Percentiles rank a stretch among this genome's conserved stretches.
phyloP scores from a whole-genome alignment of 2,329 filamentous ascomycete genomes.

The Cladosporium velox region DNA sequence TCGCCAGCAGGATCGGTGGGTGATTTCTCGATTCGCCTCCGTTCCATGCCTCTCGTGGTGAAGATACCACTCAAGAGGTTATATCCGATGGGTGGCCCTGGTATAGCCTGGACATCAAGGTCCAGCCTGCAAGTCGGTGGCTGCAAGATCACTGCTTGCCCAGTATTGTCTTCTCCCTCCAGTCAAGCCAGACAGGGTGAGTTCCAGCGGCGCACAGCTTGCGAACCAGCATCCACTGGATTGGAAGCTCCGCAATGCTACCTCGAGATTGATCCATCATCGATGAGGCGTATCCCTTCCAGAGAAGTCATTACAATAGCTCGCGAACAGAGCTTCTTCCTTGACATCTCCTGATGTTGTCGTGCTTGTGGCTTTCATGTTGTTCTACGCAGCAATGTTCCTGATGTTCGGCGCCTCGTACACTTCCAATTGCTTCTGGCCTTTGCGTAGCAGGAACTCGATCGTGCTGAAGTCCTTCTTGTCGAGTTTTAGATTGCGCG shows the following conservation, averaged over 20 bases:
- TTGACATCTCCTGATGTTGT: background rate
- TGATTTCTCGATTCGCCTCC: background rate
- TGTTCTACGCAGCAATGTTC: conserved; percentile 61
- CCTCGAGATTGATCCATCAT: background rate
- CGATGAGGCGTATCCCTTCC: background rate
- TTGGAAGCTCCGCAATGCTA: background rate
- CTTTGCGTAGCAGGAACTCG: conserved; percentile 81
- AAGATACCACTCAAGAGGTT: background rate
- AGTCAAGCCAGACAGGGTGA: background rate
- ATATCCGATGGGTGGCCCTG: background rate
- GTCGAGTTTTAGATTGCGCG: conserved; percentile 66
- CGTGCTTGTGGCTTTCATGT: no score
- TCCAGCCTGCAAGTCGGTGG: background rate
- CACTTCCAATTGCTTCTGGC: conserved; percentile 75
- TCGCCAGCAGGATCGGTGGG: background rate
- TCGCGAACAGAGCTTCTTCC: no score
- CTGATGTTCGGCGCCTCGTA: conserved; percentile 80
- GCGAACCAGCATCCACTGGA: no score
- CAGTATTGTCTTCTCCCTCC: background rate
- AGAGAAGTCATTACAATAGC: background rate
- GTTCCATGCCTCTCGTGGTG: background rate
- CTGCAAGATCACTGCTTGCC: background rate
- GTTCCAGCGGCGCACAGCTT: background rate
- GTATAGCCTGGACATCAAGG: background rate
- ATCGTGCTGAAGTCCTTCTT: conserved; percentile 86